Conservation (phyloP, 345 rosid genomes). For the Moringa oleifera region DNA sequence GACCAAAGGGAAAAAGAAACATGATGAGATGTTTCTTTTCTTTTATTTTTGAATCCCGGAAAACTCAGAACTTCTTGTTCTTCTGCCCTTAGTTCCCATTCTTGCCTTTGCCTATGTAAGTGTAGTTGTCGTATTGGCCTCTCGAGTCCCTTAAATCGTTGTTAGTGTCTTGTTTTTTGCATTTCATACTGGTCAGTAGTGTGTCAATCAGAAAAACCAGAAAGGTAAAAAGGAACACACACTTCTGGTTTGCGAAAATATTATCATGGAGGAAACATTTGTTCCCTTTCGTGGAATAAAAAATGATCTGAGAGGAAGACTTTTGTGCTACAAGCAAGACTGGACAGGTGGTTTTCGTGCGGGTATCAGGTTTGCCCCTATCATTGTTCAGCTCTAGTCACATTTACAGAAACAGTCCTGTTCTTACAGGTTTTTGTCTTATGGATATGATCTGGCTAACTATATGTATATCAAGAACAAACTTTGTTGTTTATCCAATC, state of each 20-base stretch:
- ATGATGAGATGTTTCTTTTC: slow-evolving; percentile 17
- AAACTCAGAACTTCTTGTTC: slow-evolving; percentile 15
- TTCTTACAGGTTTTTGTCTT: neutral
- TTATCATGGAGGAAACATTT: slow-evolving; percentile 69
- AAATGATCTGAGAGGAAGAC: slow-evolving; percentile 62
- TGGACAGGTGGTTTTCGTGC: slow-evolving; percentile 68
- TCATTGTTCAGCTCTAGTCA: slow-evolving; percentile 1
- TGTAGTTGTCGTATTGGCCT: slow-evolving; percentile 41
- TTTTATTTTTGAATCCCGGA: slow-evolving; percentile 11
- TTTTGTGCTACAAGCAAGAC: slow-evolving; percentile 73
- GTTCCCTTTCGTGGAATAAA: slow-evolving; percentile 75
- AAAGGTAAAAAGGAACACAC: neutral
- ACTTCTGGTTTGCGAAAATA: slow-evolving; percentile 13
- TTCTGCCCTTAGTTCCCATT: slow-evolving; percentile 25
- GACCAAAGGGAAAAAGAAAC: no score
- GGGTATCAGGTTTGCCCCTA: slow-evolving; percentile 51
- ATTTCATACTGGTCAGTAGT: slow-evolving; percentile 13
- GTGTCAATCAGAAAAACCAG: slow-evolving; percentile 7
- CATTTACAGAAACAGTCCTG: neutral
- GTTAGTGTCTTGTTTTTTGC: slow-evolving; percentile 19
- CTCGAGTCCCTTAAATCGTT: slow-evolving; percentile 38
- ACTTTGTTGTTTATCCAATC: neutral
- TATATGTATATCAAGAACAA: neutral
- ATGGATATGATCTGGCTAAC: slow-evolving; percentile 1
- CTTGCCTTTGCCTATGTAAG: slow-evolving; percentile 18